A percentile compares a stretch with the other conserved stretches of the same genome.
Evolutionary conservation across 129 eudicot genomes (phyloP).

Genomic region (Glebionis coronaria): DNA sequence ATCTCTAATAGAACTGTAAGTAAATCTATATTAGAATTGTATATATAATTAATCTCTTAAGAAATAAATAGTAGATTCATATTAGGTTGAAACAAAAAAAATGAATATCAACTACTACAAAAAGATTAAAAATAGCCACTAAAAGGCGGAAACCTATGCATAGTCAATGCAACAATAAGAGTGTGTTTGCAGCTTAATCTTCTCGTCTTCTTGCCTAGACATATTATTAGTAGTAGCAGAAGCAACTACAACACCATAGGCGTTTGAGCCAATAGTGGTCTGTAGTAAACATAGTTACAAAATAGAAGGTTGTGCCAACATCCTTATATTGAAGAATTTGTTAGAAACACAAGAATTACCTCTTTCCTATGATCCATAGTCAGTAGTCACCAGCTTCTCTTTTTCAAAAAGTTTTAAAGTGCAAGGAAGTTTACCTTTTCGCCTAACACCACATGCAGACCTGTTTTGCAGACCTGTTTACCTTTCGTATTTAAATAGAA

Average conservation of each 20-base stretch:
- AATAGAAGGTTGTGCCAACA: neutral
- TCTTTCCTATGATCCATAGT: constrained; percentile 97
- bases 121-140: neutral
- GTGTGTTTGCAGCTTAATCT: constrained; percentile 85
- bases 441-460: no score
- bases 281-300: constrained; percentile 26
- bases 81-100: constrained; percentile 5
- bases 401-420: constrained; percentile 83
- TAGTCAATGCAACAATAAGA: constrained; percentile 92
- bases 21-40: no score
- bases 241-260: constrained; percentile 83
- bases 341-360: constrained; percentile 36
- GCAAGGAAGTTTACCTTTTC: no score
- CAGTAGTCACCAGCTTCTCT: constrained; percentile 78
- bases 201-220: constrained; percentile 77
- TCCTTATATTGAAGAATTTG: neutral
- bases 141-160: constrained; percentile 61
- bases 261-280: constrained; percentile 86
- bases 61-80: neutral
- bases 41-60: no score
- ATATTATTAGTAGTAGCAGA: constrained; percentile 71
- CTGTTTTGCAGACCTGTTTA: no score
- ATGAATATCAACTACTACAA: neutral
- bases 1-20: no score
- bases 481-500: no score